These are phyloP conservation scores for Staphylotrichum tortipilum DNA, from an alignment of 495 filamentous ascomycete genomes.

Conservation along the genomic window DNA sequence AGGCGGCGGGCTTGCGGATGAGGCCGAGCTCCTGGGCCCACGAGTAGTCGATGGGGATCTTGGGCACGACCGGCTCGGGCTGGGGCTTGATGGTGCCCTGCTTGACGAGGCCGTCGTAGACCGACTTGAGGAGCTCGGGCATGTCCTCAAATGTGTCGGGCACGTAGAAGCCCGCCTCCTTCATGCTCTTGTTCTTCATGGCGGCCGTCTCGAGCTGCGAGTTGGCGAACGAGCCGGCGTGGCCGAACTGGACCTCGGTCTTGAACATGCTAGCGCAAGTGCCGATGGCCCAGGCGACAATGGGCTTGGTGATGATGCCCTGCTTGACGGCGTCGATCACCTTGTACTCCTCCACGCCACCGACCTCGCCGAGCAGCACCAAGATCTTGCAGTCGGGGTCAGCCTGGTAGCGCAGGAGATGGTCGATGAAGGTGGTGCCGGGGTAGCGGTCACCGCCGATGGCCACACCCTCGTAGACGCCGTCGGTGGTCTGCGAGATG, in stretches of 20 bases:
- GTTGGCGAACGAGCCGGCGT: slow-evolving; percentile 97
- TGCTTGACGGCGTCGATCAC: slow-evolving; percentile 96
- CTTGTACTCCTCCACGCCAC: slow-evolving; percentile 99
- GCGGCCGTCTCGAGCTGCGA: slow-evolving; percentile 96
- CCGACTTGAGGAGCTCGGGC: slow-evolving; percentile 59
- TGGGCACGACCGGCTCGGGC: slow-evolving; percentile 84
- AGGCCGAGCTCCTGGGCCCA: slow-evolving; percentile 99
- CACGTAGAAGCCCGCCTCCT: slow-evolving; percentile 81
- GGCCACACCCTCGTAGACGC: slow-evolving; percentile 97
- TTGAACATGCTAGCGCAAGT: slow-evolving; percentile 99
- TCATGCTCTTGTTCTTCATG: slow-evolving; percentile 93
- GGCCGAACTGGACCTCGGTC: slow-evolving; percentile 99
- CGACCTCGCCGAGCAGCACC: slow-evolving; percentile 91
- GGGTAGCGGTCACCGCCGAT: slow-evolving; percentile 99
- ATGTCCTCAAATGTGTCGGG: slow-evolving; percentile 97
- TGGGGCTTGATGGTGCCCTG: slow-evolving; percentile 75
- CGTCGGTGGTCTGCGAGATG: slow-evolving; percentile 86
- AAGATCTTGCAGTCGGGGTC: slow-evolving; percentile 97
- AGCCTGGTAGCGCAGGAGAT: slow-evolving; percentile 86
- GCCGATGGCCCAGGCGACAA: slow-evolving; percentile 98
- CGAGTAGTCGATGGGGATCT: slow-evolving; percentile 99
- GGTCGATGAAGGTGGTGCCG: slow-evolving; percentile 98
- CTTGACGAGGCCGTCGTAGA: slow-evolving; percentile 80
- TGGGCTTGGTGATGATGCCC: slow-evolving; percentile 90
- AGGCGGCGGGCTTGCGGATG: slow-evolving; percentile 97